Evolutionary conservation across 345 rosid species (phyloP).

Genomic region (Kandelia obovata): DNA sequence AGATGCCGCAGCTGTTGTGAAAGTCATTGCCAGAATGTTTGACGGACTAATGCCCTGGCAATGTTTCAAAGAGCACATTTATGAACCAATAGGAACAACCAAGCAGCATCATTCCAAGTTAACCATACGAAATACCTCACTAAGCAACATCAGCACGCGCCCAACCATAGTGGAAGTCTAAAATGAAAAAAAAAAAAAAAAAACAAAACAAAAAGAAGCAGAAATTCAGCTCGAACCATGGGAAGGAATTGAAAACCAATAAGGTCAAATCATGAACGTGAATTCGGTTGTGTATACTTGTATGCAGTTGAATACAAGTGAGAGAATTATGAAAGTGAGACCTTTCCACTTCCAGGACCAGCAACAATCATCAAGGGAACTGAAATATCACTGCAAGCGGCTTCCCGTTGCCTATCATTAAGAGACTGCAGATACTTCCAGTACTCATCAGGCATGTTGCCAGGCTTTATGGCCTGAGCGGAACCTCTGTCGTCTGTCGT

Average conservation of each 20-base stretch:
- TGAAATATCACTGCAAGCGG: conserved; percentile 69
- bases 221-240: conserved; percentile 13
- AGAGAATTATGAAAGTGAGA: conserved; percentile 18
- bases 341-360: conserved; percentile 99
- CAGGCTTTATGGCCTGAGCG: conserved; percentile 25
- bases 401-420: conserved; percentile 82
- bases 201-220: neutral
- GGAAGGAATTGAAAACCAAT: neutral
- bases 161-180: conserved; percentile 99
- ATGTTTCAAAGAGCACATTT: conserved; percentile 12
- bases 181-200: conserved; percentile 7
- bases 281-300: neutral
- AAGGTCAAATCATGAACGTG: neutral
- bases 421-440: conserved; percentile 58
- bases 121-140: conserved; percentile 49
- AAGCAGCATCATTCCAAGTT: conserved; percentile 3
- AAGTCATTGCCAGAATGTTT: conserved; percentile 94
- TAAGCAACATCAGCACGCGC: conserved; percentile 68
- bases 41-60: conserved; percentile 73
- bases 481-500: conserved; percentile 19
- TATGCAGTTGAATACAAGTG: neutral
- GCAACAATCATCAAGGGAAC: conserved; percentile 87
- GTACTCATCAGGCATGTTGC: conserved; percentile 57
- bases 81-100: conserved; percentile 7
- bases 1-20: conserved; percentile 90